These are phyloP conservation scores for Leptodermis oblonga DNA, from an alignment of 257 asterid species.

Conservation along the genomic window DNA sequence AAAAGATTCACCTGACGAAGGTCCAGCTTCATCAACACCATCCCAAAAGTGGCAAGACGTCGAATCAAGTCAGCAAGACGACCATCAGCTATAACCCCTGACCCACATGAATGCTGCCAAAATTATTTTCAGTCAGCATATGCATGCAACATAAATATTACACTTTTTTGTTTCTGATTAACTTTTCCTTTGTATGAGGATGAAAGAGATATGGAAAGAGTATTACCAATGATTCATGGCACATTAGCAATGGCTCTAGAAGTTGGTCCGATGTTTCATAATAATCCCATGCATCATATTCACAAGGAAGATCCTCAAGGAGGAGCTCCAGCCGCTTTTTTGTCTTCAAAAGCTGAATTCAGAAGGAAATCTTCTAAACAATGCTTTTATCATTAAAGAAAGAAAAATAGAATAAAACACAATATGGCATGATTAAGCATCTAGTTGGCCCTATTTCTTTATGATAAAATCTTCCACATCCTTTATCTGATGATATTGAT, in stretches of 20 bases:
- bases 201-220: not conserved
- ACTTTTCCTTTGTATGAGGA: not conserved
- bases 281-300: slow-evolving; percentile 67
- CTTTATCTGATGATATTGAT: not conserved
- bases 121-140: slow-evolving; percentile 13
- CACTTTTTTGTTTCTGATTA: not conserved
- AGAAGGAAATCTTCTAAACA: not conserved
- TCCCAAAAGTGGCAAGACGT: slow-evolving; percentile 86
- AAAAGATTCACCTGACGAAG: slow-evolving; percentile 81
- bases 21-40: slow-evolving; percentile 95
- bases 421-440: slow-evolving; percentile 1
- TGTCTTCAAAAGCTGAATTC: slow-evolving; percentile 73
- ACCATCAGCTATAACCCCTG: slow-evolving; percentile 91
- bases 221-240: slow-evolving; percentile 84
- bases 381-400: slow-evolving; percentile 14
- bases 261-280: slow-evolving; percentile 88
- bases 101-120: slow-evolving; percentile 82
- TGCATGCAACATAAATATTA: not conserved
- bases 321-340: slow-evolving; percentile 81
- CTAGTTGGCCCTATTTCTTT: not conserved
- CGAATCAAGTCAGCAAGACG: slow-evolving; percentile 86
- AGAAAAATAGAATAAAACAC: slow-evolving; percentile 7
- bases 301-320: slow-evolving; percentile 94
- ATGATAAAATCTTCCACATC: not conserved
- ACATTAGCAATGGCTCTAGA: slow-evolving; percentile 75